Base-by-base conservation (phyloP, 192 early-diverging fungal genomes). In the Linnemannia exigua region DNA sequence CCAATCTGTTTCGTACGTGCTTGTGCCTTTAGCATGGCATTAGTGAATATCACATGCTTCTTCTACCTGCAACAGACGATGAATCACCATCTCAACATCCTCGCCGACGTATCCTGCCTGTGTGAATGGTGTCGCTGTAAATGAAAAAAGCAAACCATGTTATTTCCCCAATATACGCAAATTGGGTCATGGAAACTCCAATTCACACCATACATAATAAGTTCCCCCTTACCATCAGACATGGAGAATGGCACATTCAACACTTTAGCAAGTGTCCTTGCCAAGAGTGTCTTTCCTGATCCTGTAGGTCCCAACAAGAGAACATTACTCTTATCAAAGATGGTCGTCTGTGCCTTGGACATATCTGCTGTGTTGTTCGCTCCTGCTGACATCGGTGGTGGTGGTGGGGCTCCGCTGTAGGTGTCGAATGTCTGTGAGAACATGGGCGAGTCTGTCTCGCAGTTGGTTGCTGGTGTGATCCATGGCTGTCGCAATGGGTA, bases 101-200 rank as follows among this genome's bases (percentile, higher is more conserved):
- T 97, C 96, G 37, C 96, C 96, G 25, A 96, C 96, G 77, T 97
- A 97, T 6, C 96, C 96, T 31, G 96, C 93, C 79, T 96, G 95
- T 25, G 96, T 97, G 82, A 97, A 92, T 17, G 96, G 95, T 19
- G 95, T 96, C 0, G 96, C 76, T 77, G 37, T 12, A 28, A 17
- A 70, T 58, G 31, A 1, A 12, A 50, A 0, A 14, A 70, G 41
- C 5, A 6, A 72, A 17, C 28, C 0, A 44, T 8, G 16, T 19
- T 72, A 31, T 25, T 41, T n/a, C n/a, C n/a, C 16, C 48, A 52
- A 19, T 2, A 3, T 33, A 28, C n/a, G n/a, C n/a, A n/a, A n/a
- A n/a, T n/a, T n/a, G n/a, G n/a, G n/a, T 20, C 28, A 16, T 48
- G 1, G 17, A 33, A 19, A 1, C 16, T 73, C 14, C 8, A 44